Percentiles rank a stretch among this genome's conserved stretches.
phyloP scores from a whole-genome alignment of 768 basidiomycete species.

The Vararia minispora region DNA sequence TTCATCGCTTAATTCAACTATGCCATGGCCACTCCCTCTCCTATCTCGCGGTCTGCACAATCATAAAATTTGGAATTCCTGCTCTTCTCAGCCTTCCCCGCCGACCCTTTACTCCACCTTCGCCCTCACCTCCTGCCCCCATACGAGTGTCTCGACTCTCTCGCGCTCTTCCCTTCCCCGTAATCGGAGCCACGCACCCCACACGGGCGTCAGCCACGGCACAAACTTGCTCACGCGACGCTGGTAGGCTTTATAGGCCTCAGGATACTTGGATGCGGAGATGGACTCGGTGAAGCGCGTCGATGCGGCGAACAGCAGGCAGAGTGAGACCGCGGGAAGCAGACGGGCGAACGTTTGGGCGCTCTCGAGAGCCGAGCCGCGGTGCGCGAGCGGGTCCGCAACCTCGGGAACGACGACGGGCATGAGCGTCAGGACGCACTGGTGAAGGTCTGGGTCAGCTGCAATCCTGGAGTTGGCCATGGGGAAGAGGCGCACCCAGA shows the following conservation, averaged over 20 bases:
- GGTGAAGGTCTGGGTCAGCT: background rate
- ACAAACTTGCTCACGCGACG: slow-evolving; percentile 74
- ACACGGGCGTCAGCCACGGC: slow-evolving; percentile 35
- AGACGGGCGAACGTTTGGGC: slow-evolving; percentile 27
- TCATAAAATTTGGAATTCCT: no score
- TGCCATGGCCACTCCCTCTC: no score
- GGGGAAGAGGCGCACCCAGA: slow-evolving; percentile 48
- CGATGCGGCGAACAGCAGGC: slow-evolving; percentile 64
- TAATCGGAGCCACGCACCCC: slow-evolving; percentile 27
- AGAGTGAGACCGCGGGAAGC: slow-evolving; percentile 49
- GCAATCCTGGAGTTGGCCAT: background rate
- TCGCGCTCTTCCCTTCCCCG: slow-evolving; percentile 27
- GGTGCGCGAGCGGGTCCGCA: slow-evolving; percentile 5
- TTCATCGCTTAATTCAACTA: no score
- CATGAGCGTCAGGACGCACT: slow-evolving; percentile 63
- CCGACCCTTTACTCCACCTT: slow-evolving; percentile 19
- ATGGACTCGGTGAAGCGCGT: slow-evolving; percentile 78
- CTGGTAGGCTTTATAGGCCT: slow-evolving; percentile 61
- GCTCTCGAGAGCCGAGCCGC: slow-evolving; percentile 13
- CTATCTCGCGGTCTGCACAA: no score
- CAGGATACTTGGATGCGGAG: slow-evolving; percentile 60
- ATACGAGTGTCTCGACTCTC: slow-evolving; percentile 31
- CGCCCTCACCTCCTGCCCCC: slow-evolving; percentile 22
- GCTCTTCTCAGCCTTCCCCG: no score
- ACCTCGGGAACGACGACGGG: slow-evolving; percentile 40